Evolutionary conservation across 2,329 filamentous ascomycete genomes (phyloP).

Genomic region (Neofusicoccum cordaticola): DNA sequence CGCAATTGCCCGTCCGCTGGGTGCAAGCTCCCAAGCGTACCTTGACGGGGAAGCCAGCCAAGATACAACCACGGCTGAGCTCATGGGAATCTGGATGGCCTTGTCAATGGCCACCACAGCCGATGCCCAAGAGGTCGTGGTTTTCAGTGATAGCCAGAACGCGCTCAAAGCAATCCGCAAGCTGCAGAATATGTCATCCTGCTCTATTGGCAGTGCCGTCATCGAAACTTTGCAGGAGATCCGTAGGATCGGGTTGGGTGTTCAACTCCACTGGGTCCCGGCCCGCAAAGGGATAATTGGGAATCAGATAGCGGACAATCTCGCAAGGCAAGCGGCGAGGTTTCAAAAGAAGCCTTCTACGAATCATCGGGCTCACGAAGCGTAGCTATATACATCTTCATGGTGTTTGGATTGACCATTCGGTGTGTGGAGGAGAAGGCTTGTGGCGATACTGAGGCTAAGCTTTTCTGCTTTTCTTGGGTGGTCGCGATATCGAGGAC

Average conservation of each 20-base stretch:
- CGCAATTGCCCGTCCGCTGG: background rate
- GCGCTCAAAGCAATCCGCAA: background rate
- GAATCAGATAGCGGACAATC: background rate
- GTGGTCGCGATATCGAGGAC: no score
- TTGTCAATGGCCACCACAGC: background rate
- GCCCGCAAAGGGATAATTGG: background rate
- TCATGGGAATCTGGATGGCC: background rate
- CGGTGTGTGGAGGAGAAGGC: no score
- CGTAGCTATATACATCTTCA: no score
- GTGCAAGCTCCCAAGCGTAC: background rate
- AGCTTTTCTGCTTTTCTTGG: no score
- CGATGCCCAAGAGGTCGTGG: background rate
- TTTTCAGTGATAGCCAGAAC: background rate
- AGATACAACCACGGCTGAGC: background rate
- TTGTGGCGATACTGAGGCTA: no score
- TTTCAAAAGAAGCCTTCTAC: background rate
- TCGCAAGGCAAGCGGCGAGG: background rate
- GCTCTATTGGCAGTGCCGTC: background rate
- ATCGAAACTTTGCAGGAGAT: background rate
- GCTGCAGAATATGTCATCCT: background rate
- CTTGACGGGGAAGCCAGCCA: background rate
- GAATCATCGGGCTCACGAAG: no score
- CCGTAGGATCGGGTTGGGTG: background rate
- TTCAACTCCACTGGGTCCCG: background rate
- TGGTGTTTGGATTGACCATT: no score